These are phyloP conservation scores for Margaritispora aquatica DNA, from an alignment of 495 filamentous ascomycete species.

Conservation along the genomic window DNA sequence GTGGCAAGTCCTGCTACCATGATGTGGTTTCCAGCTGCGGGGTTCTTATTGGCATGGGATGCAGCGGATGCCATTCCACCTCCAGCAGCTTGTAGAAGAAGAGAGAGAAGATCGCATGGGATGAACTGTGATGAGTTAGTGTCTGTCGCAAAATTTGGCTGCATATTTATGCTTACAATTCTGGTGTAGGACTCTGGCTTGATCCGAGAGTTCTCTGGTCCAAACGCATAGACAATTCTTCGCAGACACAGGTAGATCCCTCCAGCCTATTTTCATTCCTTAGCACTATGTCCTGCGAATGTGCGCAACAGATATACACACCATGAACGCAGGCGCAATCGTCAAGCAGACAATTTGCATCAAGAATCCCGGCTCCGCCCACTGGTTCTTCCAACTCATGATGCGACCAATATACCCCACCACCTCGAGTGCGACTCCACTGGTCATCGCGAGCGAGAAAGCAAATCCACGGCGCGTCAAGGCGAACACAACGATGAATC, in stretches of 20 bases:
- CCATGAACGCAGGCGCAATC: background rate
- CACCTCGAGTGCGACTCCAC: constrained; percentile 35
- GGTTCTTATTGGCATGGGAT: constrained; percentile 28
- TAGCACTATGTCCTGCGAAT: background rate
- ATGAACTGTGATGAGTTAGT: constrained; percentile 38
- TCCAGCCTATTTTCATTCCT: constrained; percentile 29
- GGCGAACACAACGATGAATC: constrained; percentile 15
- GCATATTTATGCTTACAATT: constrained; percentile 10
- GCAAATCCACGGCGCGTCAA: constrained; percentile 20
- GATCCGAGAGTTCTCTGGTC: constrained; percentile 54
- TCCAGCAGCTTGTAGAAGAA: constrained; percentile 56
- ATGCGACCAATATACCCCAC: constrained; percentile 35
- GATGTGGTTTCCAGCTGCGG: constrained; percentile 46
- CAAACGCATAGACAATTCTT: constrained; percentile 51
- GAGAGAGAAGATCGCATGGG: constrained; percentile 54
- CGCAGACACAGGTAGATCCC: constrained; percentile 59
- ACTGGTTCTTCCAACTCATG: constrained; percentile 35
- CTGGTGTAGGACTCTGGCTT: constrained; percentile 44
- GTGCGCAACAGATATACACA: constrained; percentile 38
- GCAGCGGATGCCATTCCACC: constrained; percentile 49
- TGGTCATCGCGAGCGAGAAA: constrained; percentile 32
- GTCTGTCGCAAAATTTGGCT: background rate
- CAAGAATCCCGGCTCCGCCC: constrained; percentile 31
- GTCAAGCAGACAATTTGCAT: constrained; percentile 22
- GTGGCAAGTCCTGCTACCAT: constrained; percentile 58